Evolutionary conservation across 2,329 filamentous ascomycete species (phyloP).

Genomic region (Knufia petricola): DNA sequence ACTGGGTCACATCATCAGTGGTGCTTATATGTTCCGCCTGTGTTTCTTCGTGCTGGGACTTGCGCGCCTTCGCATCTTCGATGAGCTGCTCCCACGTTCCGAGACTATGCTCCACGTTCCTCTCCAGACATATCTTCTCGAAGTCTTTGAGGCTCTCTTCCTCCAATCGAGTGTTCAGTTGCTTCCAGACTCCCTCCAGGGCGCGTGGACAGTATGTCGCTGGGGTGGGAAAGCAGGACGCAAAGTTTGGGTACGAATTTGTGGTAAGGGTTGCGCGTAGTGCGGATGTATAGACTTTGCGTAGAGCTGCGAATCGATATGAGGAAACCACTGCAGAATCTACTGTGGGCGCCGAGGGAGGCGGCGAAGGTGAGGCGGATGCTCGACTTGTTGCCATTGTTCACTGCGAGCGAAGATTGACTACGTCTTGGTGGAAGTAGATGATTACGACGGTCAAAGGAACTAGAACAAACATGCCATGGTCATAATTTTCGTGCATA

Average conservation of each 20-base stretch:
- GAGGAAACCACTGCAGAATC: slow-evolving; percentile 45
- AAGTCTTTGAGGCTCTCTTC: slow-evolving; percentile 50
- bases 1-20: neutral
- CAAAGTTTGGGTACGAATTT: slow-evolving; percentile 52
- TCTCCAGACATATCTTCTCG: slow-evolving; percentile 48
- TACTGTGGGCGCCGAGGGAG: slow-evolving; percentile 43
- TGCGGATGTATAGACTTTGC: slow-evolving; percentile 51
- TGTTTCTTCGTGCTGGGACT: slow-evolving; percentile 29
- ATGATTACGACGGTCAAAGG: neutral
- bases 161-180: slow-evolving; percentile 50
- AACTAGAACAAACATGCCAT: no score
- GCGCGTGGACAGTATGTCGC: slow-evolving; percentile 47
- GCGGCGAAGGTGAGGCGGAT: slow-evolving; percentile 32
- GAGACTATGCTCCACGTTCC: slow-evolving; percentile 47
- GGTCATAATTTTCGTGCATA: no score
- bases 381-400: neutral
- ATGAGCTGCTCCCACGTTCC: slow-evolving; percentile 54
- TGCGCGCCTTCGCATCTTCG: slow-evolving; percentile 47
- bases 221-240: slow-evolving; percentile 54
- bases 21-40: neutral
- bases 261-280: slow-evolving; percentile 51
- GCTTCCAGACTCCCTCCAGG: slow-evolving; percentile 47
- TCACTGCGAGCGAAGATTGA: neutral
- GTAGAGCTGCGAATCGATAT: slow-evolving; percentile 47
- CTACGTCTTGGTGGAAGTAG: neutral